Conservation (phyloP, 1,284 basidiomycete species). For the Melampsora medusae region DNA sequence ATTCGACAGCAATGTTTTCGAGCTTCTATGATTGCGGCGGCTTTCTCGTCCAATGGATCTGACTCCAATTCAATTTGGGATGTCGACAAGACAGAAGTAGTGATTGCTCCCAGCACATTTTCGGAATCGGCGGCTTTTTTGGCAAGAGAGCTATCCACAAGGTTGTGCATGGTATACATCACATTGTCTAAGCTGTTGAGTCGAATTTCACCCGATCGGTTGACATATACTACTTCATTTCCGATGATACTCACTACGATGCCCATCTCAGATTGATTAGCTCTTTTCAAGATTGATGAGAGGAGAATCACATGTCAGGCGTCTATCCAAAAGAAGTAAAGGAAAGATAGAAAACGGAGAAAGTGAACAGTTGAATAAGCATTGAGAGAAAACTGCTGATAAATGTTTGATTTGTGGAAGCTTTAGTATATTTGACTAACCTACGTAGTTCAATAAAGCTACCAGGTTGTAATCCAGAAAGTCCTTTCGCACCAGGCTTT, state of each 20-base stretch:
- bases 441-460: slow-evolving; percentile 42
- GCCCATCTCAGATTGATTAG: slow-evolving; percentile 40
- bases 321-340: neutral
- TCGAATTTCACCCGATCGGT: slow-evolving; percentile 41
- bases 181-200: slow-evolving; percentile 43
- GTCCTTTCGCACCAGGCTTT: slow-evolving; percentile 38
- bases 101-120: slow-evolving; percentile 8
- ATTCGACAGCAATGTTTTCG: slow-evolving; percentile 47
- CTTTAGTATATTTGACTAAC: slow-evolving; percentile 16
- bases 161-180: slow-evolving; percentile 41
- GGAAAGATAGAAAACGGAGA: neutral
- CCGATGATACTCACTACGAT: slow-evolving; percentile 34
- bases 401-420: neutral
- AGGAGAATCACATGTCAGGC: slow-evolving; percentile 4
- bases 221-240: slow-evolving; percentile 36
- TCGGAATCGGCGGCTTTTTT: slow-evolving; percentile 29
- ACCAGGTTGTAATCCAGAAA: slow-evolving; percentile 32
- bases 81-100: slow-evolving; percentile 16
- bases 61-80: slow-evolving; percentile 4
- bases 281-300: slow-evolving; percentile 2
- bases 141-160: slow-evolving; percentile 31
- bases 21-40: slow-evolving; percentile 10
- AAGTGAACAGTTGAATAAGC: neutral
- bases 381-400: too few species aligned
- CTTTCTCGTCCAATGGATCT: slow-evolving; percentile 16